Percentiles rank a stretch among this genome's conserved stretches.
Evolutionary conservation across 352 stramenopile genomes (phyloP).

Genomic region (Globisporangium emineosum): DNA sequence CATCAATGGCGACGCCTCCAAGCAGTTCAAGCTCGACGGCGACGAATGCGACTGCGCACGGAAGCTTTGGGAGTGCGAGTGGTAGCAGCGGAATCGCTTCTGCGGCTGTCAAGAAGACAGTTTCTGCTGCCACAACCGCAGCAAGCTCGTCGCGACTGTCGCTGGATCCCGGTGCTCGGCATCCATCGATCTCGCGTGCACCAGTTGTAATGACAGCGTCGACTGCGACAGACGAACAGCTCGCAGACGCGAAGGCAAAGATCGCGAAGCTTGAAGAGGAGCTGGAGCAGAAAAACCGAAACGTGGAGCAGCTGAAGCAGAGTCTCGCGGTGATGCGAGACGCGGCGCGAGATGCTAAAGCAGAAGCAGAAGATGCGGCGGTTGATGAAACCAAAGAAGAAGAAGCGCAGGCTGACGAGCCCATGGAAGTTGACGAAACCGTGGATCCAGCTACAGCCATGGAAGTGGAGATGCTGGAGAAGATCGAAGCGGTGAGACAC

Average conservation of each 20-base stretch:
- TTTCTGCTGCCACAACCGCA: constrained; percentile 8
- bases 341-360: constrained; percentile 13
- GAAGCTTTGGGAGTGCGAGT: neutral
- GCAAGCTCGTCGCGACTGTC: constrained; percentile 24
- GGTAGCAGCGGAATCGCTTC: neutral
- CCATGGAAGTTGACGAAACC: constrained; percentile 33
- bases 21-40: constrained; percentile 9
- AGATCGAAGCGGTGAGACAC: constrained; percentile 48
- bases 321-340: constrained; percentile 54
- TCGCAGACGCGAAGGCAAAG: constrained; percentile 41
- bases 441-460: constrained; percentile 2
- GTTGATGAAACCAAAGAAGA: constrained; percentile 19
- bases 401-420: constrained; percentile 23
- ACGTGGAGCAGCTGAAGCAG: constrained; percentile 68
- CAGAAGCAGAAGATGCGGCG: neutral
- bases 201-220: constrained; percentile 10
- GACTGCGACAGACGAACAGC: constrained; percentile 34
- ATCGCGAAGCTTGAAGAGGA: constrained; percentile 67
- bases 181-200: constrained; percentile 16
- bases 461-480: constrained; percentile 40
- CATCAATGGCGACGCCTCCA: constrained; percentile 13
- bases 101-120: constrained; percentile 18
- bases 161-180: constrained; percentile 18
- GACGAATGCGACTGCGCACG: constrained; percentile 9
- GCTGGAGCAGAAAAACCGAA: constrained; percentile 63